Evolutionary conservation across 176 grass and related monocot species (phyloP), one percentile per base, ranked within the genome.

Genomic region (Rhynchospora pubera): DNA sequence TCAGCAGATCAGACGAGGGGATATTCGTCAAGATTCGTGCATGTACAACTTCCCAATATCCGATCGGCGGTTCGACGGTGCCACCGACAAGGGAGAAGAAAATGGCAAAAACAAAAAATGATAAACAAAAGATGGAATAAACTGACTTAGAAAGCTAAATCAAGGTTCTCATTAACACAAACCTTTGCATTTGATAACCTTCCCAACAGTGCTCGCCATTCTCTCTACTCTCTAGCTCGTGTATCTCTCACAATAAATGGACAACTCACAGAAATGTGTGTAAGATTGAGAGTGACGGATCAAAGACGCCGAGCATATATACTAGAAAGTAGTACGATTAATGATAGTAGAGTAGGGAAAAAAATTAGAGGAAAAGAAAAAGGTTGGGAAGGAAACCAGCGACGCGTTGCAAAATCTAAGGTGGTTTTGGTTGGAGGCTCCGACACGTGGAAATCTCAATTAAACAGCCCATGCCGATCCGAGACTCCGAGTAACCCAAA

Each of bases 151-250:
- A 5, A 50, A 74, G 46, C 46, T 24, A 51, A 74, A 74, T 43
- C 28, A 82, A 53, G 64, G 16, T 32, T 76, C 13, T 30, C 48
- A 47, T 26, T 55, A 81, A 62, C 52, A 56, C 65, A 77, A 28
- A 89, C 93, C 93, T 97, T 55, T 89, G 85, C 93, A 97, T 80
- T 93, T 93, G 80, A 97, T 97, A 48, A 97, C 89, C 63, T 97
- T 89, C 81, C 91, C 91, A 7, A 72, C 85, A 2, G 93, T 97
- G 72, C 72, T 64, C 23, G 93, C 88, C 93, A 97, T 97, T 26
- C 23, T 65, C 32, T 65, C 65, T 34, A 16, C 42, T 51, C 62
- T 58, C 44, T n/a, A n/a, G n/a, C n/a, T n/a, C n/a, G n/a, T n/a
- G 26, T 22, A 1, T 50, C 44, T 4, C 21, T 66, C 7, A 39